Percentiles rank a stretch among this genome's conserved stretches.
Conservation (phyloP, 805 yeast genomes). For the Hanseniaspora guilliermondii region DNA sequence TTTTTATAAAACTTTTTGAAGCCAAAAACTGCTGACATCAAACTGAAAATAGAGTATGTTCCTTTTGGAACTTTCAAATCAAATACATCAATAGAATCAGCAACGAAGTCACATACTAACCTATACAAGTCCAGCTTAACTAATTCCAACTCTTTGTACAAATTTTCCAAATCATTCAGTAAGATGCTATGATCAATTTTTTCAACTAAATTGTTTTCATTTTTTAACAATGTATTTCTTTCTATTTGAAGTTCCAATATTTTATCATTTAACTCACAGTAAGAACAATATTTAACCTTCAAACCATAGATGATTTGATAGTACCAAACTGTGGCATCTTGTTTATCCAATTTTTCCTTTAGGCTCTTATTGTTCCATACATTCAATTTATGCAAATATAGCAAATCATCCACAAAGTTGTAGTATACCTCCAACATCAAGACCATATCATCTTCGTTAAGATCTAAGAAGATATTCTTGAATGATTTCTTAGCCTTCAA, state of each 20-base stretch:
- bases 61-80: conserved; percentile 28
- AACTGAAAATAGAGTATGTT: conserved; percentile 23
- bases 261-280: conserved; percentile 13
- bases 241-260: conserved; percentile 21
- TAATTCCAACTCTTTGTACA: conserved; percentile 29
- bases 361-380: conserved; percentile 21
- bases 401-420: conserved; percentile 51
- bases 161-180: conserved; percentile 24
- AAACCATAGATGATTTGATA: conserved; percentile 52
- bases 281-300: conserved; percentile 27
- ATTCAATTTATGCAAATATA: conserved; percentile 40
- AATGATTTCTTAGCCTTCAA: conserved; percentile 17
- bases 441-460: conserved; percentile 36
- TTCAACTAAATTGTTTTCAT: conserved; percentile 22
- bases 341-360: conserved; percentile 34
- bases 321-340: conserved; percentile 61
- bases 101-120: conserved; percentile 35
- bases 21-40: conserved; percentile 25
- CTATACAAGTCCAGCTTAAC: conserved; percentile 33
- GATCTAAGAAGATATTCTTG: conserved; percentile 20
- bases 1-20: conserved; percentile 24
- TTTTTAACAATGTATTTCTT: conserved; percentile 21
- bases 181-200: conserved; percentile 11
- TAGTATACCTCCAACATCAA: conserved; percentile 49
- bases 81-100: conserved; percentile 38